A percentile compares a stretch with the other conserved stretches of the same genome.
Evolutionary conservation across 805 yeast genomes (phyloP).

Genomic region (Wickerhamiella azyma): DNA sequence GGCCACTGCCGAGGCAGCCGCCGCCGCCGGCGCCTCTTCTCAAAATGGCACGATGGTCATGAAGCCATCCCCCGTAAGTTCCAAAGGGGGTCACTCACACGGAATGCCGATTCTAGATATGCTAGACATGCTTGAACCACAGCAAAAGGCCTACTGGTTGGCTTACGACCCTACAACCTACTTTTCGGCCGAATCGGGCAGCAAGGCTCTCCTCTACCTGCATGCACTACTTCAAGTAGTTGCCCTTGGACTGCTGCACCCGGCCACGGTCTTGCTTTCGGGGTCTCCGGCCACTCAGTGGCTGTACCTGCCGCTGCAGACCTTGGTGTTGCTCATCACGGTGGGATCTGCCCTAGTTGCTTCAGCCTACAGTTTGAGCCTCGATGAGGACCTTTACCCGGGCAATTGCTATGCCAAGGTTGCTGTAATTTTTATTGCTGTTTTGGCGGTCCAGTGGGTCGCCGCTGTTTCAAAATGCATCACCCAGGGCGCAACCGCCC

Average conservation of each 20-base stretch:
- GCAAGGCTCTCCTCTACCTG: conserved; percentile 36
- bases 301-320: conserved; percentile 38
- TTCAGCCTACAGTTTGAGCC: conserved; percentile 40
- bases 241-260: conserved; percentile 46
- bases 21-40: background rate
- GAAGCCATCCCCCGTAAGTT: conserved; percentile 1
- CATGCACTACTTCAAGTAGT: conserved; percentile 38
- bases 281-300: conserved; percentile 42
- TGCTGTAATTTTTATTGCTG: conserved; percentile 44
- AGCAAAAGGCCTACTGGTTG: conserved; percentile 67
- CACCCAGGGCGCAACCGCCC: conserved; percentile 12
- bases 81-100: conserved; percentile 10
- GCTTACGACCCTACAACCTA: conserved; percentile 64
- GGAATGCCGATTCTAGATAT: conserved; percentile 37
- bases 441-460: conserved; percentile 40
- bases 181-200: conserved; percentile 35
- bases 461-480: conserved; percentile 19
- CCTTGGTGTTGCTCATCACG: conserved; percentile 35
- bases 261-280: conserved; percentile 51
- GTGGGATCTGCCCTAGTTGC: conserved; percentile 41
- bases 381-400: conserved; percentile 55
- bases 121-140: conserved; percentile 46
- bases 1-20: background rate
- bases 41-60: background rate
- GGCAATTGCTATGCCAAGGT: conserved; percentile 57